Evolutionary conservation across 495 filamentous ascomycete species (phyloP).

Genomic region (Amorphotheca resinae): DNA sequence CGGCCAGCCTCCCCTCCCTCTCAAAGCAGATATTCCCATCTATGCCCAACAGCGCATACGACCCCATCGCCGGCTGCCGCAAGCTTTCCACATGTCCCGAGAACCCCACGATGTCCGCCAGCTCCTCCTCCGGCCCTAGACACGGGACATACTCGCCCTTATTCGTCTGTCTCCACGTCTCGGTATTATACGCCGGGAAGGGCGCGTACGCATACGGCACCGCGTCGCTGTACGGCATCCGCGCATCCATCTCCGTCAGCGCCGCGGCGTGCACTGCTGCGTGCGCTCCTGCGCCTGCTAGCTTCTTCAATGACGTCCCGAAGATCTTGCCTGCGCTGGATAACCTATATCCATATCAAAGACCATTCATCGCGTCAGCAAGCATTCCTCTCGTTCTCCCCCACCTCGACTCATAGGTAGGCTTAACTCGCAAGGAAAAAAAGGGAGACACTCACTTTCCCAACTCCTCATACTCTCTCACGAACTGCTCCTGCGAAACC

Average conservation of each 20-base stretch:
- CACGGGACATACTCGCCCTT: conserved; percentile 11
- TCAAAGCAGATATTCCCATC: conserved; percentile 84
- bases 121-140: conserved; percentile 14
- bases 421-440: too few relatives aligned
- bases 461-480: conserved; percentile 28
- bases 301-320: conserved; percentile 32
- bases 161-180: conserved; percentile 10
- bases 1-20: conserved; percentile 68
- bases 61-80: conserved; percentile 68
- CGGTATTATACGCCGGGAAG: conserved; percentile 33
- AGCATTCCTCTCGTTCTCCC: too few relatives aligned
- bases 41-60: conserved; percentile 58
- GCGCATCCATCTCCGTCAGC: conserved; percentile 15
- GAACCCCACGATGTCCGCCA: conserved; percentile 25
- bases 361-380: too few relatives aligned
- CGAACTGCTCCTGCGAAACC: conserved; percentile 30
- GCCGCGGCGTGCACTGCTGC: conserved; percentile 18
- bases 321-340: conserved; percentile 33
- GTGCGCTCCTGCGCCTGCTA: conserved; percentile 14
- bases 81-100: conserved; percentile 56
- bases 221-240: conserved; percentile 20
- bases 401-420: too few relatives aligned
- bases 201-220: conserved; percentile 30
- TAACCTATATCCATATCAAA: too few relatives aligned
- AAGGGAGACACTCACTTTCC: too few relatives aligned